These are phyloP conservation scores for Casuarina equisetifolia DNA, from an alignment of 306 rosid genomes.

Conservation along the genomic window DNA sequence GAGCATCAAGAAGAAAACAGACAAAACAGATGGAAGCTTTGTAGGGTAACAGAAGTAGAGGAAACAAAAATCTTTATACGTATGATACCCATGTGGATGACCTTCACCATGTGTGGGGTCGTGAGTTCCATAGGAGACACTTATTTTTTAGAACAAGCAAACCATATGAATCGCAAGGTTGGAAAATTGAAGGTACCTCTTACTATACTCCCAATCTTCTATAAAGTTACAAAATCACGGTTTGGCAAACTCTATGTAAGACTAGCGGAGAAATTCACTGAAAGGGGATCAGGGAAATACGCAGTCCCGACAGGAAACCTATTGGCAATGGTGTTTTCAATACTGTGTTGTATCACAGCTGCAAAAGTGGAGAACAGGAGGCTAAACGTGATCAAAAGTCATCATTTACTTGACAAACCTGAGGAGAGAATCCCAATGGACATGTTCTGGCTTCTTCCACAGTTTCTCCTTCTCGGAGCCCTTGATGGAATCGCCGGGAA, in stretches of 20 bases:
- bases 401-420: slow-evolving; percentile 22
- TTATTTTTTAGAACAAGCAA: slow-evolving; percentile 41
- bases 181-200: slow-evolving; percentile 31
- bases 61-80: slow-evolving; percentile 16
- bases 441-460: slow-evolving; percentile 42
- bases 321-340: slow-evolving; percentile 24
- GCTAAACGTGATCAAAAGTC: slow-evolving; percentile 23
- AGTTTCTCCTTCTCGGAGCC: slow-evolving; percentile 34
- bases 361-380: slow-evolving; percentile 35
- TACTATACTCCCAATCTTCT: slow-evolving; percentile 10
- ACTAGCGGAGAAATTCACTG: background rate
- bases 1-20: slow-evolving; percentile 6
- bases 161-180: slow-evolving; percentile 20
- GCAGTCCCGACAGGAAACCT: background rate
- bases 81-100: slow-evolving; percentile 23
- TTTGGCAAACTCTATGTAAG: background rate
- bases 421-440: slow-evolving; percentile 32
- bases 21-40: slow-evolving; percentile 21
- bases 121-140: slow-evolving; percentile 38
- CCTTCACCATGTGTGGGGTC: slow-evolving; percentile 23
- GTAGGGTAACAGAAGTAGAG: slow-evolving; percentile 21
- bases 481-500: slow-evolving; percentile 14
- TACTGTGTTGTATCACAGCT: slow-evolving; percentile 35
- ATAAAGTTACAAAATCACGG: background rate
- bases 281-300: background rate